Evolutionary conservation across 2,329 filamentous ascomycete species (phyloP).

Genomic region (Hawksworthiomyces lignivorus): DNA sequence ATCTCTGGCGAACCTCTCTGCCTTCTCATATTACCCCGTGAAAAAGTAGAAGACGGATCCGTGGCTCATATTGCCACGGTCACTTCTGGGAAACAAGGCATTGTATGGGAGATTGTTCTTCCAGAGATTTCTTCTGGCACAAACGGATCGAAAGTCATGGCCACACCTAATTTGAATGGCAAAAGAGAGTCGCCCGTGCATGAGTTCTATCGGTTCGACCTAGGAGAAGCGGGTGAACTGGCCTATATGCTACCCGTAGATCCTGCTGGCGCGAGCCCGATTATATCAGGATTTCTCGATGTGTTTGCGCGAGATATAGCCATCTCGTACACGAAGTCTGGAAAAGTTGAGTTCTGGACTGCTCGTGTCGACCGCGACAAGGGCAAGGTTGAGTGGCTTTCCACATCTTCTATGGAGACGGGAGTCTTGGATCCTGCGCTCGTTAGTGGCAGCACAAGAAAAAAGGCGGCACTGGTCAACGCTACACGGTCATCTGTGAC

Average conservation of each 20-base stretch:
- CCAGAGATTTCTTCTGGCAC: constrained; percentile 34
- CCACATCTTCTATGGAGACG: constrained; percentile 75
- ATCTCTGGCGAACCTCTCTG: constrained; percentile 68
- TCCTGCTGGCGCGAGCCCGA: constrained; percentile 66
- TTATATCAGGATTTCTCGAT: constrained; percentile 72
- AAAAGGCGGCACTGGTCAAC: constrained; percentile 80
- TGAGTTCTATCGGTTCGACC: constrained; percentile 64
- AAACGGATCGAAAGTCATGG: constrained; percentile 5
- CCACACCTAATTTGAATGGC: constrained; percentile 21
- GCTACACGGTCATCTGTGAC: constrained; percentile 64
- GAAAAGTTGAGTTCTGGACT: constrained; percentile 77
- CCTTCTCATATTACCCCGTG: constrained; percentile 63
- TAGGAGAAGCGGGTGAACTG: constrained; percentile 52
- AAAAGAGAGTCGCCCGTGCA: constrained; percentile 36
- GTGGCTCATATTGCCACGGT: constrained; percentile 72
- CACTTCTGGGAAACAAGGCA: constrained; percentile 66
- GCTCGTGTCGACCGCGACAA: constrained; percentile 58
- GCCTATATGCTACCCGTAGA: constrained; percentile 74
- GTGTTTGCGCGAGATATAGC: constrained; percentile 80
- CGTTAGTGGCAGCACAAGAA: constrained; percentile 76
- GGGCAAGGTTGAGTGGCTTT: constrained; percentile 68
- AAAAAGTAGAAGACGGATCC: constrained; percentile 47
- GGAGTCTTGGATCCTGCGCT: constrained; percentile 64
- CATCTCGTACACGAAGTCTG: constrained; percentile 71
- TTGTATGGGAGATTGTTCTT: constrained; percentile 71